phyloP scores from a whole-genome alignment of 768 basidiomycete species.

The Suillus ampliporus region DNA sequence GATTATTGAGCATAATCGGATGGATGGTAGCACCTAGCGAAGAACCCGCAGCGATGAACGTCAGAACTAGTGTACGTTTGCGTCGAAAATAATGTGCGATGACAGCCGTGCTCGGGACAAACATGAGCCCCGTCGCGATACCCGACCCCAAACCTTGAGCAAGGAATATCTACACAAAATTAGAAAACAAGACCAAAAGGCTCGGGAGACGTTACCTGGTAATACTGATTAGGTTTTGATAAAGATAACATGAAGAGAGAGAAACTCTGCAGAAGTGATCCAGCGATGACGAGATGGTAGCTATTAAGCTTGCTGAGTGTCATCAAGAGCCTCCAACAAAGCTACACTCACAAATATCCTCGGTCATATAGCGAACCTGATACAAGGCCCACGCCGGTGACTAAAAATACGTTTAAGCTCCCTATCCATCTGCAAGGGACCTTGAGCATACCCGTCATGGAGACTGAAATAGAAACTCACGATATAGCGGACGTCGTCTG shows the following conservation, averaged over 20 bases:
- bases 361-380: conserved; percentile 54
- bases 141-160: conserved; percentile 54
- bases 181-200: neutral
- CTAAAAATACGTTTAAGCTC: conserved; percentile 49
- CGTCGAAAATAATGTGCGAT: conserved; percentile 51
- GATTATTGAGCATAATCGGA: conserved; percentile 39
- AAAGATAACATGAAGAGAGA: conserved; percentile 50
- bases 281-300: conserved; percentile 18
- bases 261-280: conserved; percentile 22
- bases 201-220: conserved; percentile 41
- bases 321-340: neutral
- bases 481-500: conserved; percentile 42
- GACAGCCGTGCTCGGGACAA: conserved; percentile 50
- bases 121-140: conserved; percentile 51
- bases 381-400: conserved; percentile 43
- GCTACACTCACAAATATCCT: conserved; percentile 51
- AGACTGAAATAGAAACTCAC: conserved; percentile 27
- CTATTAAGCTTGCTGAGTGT: neutral
- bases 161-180: conserved; percentile 47
- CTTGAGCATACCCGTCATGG: neutral
- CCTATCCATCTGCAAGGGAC: conserved; percentile 47
- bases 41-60: conserved; percentile 46
- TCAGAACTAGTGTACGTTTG: conserved; percentile 50
- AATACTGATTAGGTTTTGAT: conserved; percentile 45
- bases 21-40: conserved; percentile 32